Evolutionary conservation across 2,329 filamentous ascomycete genomes (phyloP).

Genomic region (Trichoderma cornu-damae): DNA sequence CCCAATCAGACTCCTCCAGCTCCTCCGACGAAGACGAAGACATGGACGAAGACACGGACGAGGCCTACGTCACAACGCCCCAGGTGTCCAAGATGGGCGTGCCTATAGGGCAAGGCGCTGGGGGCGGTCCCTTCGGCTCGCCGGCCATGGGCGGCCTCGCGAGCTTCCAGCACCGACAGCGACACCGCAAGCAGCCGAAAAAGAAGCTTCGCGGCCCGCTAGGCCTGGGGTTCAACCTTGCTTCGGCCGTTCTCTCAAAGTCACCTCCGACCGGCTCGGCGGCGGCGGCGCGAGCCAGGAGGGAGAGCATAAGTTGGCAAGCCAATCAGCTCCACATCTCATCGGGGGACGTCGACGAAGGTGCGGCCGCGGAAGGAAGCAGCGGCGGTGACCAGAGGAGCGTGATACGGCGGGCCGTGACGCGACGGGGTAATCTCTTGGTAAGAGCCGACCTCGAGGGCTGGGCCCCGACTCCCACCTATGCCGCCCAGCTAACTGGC

Average conservation of each 20-base stretch:
- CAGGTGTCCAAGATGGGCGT: constrained; percentile 60
- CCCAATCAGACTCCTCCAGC: constrained; percentile 74
- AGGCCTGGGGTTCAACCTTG: constrained; percentile 47
- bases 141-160: constrained; percentile 70
- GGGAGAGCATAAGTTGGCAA: constrained; percentile 86
- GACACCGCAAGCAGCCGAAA: constrained; percentile 63
- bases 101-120: constrained; percentile 43
- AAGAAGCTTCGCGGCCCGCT: constrained; percentile 48
- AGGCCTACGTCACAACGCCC: constrained; percentile 77
- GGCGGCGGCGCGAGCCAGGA: constrained; percentile 48
- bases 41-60: constrained; percentile 72
- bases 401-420: constrained; percentile 78
- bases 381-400: constrained; percentile 58
- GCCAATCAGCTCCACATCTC: constrained; percentile 83
- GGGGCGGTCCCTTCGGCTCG: constrained; percentile 59
- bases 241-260: constrained; percentile 51
- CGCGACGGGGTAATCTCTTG: constrained; percentile 80
- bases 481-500: constrained; percentile 26
- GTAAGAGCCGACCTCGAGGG: constrained; percentile 48
- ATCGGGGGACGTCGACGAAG: constrained; percentile 60
- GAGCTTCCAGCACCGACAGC: constrained; percentile 75
- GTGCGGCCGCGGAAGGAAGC: constrained; percentile 45
- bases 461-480: no score
- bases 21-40: constrained; percentile 64
- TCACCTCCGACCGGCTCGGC: constrained; percentile 60